Evolutionary conservation across 371 early-diverging fungal genomes (phyloP).

Genomic region (Mortierella sp.): DNA sequence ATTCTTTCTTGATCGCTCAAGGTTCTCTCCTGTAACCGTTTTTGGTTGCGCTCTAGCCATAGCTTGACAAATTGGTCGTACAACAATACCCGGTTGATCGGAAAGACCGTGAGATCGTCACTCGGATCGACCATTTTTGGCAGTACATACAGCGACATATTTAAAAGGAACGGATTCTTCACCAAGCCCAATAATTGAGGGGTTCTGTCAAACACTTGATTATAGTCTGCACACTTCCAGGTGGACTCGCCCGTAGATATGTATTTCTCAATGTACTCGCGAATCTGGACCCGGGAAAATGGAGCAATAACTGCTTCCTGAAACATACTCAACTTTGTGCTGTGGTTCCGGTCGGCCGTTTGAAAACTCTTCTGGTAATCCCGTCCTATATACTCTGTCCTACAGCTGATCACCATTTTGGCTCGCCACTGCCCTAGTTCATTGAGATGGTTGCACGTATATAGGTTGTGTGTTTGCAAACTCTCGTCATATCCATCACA

Average conservation of each 20-base stretch:
- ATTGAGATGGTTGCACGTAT: slow-evolving; percentile 13
- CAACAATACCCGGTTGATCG: too few relatives aligned
- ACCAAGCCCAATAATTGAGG: too few relatives aligned
- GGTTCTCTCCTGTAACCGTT: too few relatives aligned
- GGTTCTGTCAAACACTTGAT: background rate
- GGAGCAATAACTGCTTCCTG: slow-evolving; percentile 11
- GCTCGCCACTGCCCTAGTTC: background rate
- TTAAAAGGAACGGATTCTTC: too few relatives aligned
- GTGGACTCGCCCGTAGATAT: background rate
- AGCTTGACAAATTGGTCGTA: too few relatives aligned
- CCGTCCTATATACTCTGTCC: background rate
- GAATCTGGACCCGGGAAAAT: slow-evolving; percentile 7
- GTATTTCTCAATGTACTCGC: slow-evolving; percentile 10
- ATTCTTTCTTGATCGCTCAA: too few relatives aligned
- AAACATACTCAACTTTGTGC: background rate
- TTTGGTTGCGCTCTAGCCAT: too few relatives aligned
- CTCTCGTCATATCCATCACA: background rate
- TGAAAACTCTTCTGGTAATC: too few relatives aligned
- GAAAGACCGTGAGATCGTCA: too few relatives aligned
- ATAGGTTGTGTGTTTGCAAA: slow-evolving; percentile 2
- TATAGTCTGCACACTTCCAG: slow-evolving; percentile 10
- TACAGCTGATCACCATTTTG: slow-evolving; percentile 21
- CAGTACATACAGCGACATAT: too few relatives aligned
- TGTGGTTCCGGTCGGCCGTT: background rate
- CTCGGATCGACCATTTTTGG: too few relatives aligned